Evolutionary conservation across 257 asterid genomes (phyloP).

Genomic region (Catharanthus roseus): DNA sequence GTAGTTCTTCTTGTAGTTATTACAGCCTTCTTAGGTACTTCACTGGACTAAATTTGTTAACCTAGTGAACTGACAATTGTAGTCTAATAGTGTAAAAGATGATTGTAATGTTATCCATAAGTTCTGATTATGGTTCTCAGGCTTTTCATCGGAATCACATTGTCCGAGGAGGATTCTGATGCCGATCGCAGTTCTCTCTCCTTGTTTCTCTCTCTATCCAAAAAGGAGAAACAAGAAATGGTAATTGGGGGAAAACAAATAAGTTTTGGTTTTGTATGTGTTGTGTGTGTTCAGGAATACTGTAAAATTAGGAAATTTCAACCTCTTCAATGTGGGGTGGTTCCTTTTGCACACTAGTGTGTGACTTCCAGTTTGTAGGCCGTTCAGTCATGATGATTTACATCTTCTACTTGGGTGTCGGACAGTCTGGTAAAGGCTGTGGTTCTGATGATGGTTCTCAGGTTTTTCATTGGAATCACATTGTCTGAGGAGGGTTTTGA

Average conservation of each 20-base stretch:
- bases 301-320: too few species aligned
- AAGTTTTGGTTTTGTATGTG: too few species aligned
- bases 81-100: background rate
- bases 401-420: too few species aligned
- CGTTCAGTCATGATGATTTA: too few species aligned
- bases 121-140: background rate
- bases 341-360: too few species aligned
- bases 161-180: background rate
- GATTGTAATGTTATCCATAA: background rate
- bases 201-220: too few species aligned
- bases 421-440: background rate
- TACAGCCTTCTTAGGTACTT: background rate
- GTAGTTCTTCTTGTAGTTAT: constrained; percentile 11
- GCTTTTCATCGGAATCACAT: background rate
- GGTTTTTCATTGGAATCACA: background rate
- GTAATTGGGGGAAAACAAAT: too few species aligned
- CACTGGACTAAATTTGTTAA: background rate
- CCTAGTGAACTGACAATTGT: background rate
- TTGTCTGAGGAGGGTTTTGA: background rate
- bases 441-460: background rate
- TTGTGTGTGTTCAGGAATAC: background rate
- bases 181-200: too few species aligned
- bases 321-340: too few species aligned
- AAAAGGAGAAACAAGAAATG: too few species aligned
- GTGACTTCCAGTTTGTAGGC: too few species aligned